Evolutionary conservation across 352 stramenopile species (phyloP), one percentile per base, ranked within the genome.

Genomic region (Elongisporangium anandrum): DNA sequence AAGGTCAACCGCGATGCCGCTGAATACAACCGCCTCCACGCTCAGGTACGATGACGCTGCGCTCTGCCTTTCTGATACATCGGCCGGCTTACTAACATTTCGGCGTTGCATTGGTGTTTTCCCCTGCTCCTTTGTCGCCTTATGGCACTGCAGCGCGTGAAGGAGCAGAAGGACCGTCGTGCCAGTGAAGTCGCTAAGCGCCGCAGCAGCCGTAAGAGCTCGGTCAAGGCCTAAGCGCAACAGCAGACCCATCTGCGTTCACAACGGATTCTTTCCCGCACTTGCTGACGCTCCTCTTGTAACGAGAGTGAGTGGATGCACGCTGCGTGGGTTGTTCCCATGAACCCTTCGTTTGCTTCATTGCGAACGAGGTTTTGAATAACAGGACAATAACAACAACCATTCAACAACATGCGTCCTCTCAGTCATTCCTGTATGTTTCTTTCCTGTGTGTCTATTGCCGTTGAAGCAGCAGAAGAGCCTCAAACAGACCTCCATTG

Each of bases 171-270:
- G 87, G 97, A 99, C 79, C 92, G 95, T 77, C 88, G 96, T 87
- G 91, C 95, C 77, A 99, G 94, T 70, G 92, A 98, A 68, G 96
- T 99, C 73, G 97, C 92, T 73, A 99, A 99, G 95, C 94, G 97
- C 84, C 90, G 97, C 79, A 98, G 92, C 78, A 98, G 96, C 72
- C 94, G 97, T 79, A 90, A 98, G 95, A 83, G 59, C 88, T 90
- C 90, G 77, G 82, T 95, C 55, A 96, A 98, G 80, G 83, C 88
- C 56, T 92, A 94, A 90, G 72, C 79, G 55, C 29, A 41, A 41
- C 29, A 41, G 29, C 29, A 41, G 29, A 41, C 29, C 29, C 29
- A 41, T 41, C 29, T 41, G 29, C 29, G 29, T 41, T 41, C 29
- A 41, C 29, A 41, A 41, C 29, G 29, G 29, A 41, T 41, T 41